Conservation (phyloP, 129 eudicot genomes). For the Chrysanthemum seticuspe region DNA sequence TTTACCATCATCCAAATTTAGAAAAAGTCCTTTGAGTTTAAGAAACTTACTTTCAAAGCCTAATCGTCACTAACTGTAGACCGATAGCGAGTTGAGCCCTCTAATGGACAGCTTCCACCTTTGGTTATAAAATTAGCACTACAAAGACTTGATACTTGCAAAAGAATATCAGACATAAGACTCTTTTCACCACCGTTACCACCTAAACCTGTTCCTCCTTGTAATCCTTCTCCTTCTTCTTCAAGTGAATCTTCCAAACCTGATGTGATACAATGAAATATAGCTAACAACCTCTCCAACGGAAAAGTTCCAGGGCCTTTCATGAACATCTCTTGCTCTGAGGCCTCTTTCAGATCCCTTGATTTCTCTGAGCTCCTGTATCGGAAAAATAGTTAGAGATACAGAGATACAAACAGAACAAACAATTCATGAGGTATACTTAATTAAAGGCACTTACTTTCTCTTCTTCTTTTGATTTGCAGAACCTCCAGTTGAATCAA, state of each 20-base stretch:
- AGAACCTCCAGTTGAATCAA: slow-evolving; percentile 94
- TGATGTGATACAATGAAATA: slow-evolving; percentile 80
- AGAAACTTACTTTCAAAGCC: no score
- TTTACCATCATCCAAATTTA: no score
- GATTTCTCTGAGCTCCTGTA: slow-evolving; percentile 73
- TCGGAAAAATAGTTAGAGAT: neutral
- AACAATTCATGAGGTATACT: neutral
- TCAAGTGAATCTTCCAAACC: slow-evolving; percentile 55
- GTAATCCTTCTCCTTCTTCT: slow-evolving; percentile 37
- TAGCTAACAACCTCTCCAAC: slow-evolving; percentile 86
- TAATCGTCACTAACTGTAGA: slow-evolving; percentile 72
- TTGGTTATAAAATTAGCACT: slow-evolving; percentile 81
- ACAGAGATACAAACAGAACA: neutral
- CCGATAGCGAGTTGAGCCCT: slow-evolving; percentile 84
- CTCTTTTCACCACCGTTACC: slow-evolving; percentile 42
- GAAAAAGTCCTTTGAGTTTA: no score
- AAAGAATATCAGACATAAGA: slow-evolving; percentile 67
- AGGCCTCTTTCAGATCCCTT: slow-evolving; percentile 61
- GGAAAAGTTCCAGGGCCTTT: slow-evolving; percentile 98
- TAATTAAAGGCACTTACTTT: slow-evolving; percentile 49
- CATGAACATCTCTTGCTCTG: slow-evolving; percentile 67
- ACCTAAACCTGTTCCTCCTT: slow-evolving; percentile 27
- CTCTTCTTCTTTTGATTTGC: slow-evolving; percentile 58
- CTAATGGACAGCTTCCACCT: slow-evolving; percentile 91
- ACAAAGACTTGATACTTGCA: slow-evolving; percentile 94